A percentile compares a stretch with the other conserved stretches of the same genome.
Evolutionary conservation across 306 rosid species (phyloP).

Genomic region (Phaseolus lunatus): DNA sequence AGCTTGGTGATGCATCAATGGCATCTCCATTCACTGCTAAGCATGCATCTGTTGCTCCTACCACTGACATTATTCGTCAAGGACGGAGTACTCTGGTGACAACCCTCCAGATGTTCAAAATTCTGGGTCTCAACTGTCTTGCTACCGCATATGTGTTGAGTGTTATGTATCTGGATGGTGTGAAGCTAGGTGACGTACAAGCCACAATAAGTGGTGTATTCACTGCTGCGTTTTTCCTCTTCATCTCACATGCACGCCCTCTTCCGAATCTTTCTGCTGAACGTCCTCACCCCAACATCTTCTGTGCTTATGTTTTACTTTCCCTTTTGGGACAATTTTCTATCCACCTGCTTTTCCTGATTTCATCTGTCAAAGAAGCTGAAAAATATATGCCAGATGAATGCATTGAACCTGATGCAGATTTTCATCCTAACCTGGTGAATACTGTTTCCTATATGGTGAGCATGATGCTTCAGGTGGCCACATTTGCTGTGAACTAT

Average conservation of each 20-base stretch:
- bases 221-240: conserved; percentile 97
- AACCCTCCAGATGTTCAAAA: conserved; percentile 98
- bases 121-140: conserved; percentile 97
- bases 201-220: conserved; percentile 99
- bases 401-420: conserved; percentile 94
- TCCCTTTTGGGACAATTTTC: conserved; percentile 96
- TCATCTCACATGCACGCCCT: conserved; percentile 98
- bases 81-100: conserved; percentile 98
- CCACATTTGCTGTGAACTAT: conserved; percentile 98
- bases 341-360: conserved; percentile 76
- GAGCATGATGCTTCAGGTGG: conserved; percentile 99
- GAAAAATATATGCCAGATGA: conserved; percentile 96
- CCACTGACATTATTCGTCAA: conserved; percentile 95
- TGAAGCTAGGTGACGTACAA: conserved; percentile 95
- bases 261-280: conserved; percentile 85
- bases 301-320: conserved; percentile 82
- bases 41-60: conserved; percentile 96
- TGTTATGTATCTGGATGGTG: conserved; percentile 99
- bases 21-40: conserved; percentile 99
- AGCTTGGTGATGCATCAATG: conserved; percentile 99
- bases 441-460: conserved; percentile 99
- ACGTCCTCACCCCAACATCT: conserved; percentile 92
- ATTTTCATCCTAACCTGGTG: conserved; percentile 94
- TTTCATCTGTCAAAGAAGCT: conserved; percentile 85
- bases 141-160: conserved; percentile 97